Conservation (phyloP, 306 rosid species). For the Lathyrus aphaca region DNA sequence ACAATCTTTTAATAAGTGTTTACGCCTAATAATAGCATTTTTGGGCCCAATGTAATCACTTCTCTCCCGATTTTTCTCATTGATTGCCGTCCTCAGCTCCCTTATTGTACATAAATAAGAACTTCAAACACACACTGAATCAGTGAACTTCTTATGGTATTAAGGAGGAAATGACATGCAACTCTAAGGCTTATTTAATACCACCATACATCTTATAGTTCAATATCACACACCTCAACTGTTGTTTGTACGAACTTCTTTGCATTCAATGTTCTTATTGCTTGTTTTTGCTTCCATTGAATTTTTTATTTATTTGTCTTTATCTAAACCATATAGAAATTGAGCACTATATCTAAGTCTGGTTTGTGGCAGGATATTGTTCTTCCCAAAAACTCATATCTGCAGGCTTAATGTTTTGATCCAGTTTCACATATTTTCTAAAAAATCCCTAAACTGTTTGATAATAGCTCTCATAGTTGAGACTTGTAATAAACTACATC, state of each 20-base stretch:
- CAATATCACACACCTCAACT: not conserved
- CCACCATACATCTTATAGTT: not conserved
- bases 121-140: conserved; percentile 23
- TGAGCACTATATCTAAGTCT: conserved; percentile 63
- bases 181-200: conserved; percentile 3
- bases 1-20: conserved; percentile 6
- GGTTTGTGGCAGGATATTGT: conserved; percentile 77
- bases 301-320: not conserved
- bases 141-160: conserved; percentile 28
- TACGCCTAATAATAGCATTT: conserved; percentile 23
- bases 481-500: not conserved
- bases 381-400: conserved; percentile 75
- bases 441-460: conserved; percentile 2
- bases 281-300: not conserved
- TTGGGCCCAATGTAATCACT: conserved; percentile 3
- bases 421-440: conserved; percentile 8
- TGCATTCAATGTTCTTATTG: not conserved
- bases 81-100: conserved; percentile 18
- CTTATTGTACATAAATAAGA: conserved; percentile 20
- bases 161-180: conserved; percentile 22
- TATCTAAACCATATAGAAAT: not conserved
- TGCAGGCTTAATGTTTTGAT: conserved; percentile 55
- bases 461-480: conserved; percentile 13
- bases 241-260: not conserved
- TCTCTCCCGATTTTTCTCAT: not conserved